Conservation (phyloP, 306 rosid species). For the Ammopiptanthus mongolicus region DNA sequence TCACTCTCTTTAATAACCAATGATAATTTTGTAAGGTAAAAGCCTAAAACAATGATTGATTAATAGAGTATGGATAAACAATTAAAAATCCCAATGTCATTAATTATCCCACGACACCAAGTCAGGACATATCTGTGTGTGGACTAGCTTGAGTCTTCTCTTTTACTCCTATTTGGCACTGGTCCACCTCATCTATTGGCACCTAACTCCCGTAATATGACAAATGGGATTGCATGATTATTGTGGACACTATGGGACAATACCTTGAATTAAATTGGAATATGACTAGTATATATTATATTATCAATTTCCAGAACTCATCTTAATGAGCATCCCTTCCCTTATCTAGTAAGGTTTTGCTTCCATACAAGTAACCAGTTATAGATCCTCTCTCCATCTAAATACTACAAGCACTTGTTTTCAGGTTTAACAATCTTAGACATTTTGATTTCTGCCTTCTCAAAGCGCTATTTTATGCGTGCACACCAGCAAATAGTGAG, state of each 20-base stretch:
- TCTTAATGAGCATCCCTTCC: neutral
- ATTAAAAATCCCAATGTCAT: no score
- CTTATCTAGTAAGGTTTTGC: neutral
- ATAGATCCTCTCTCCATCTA: no score
- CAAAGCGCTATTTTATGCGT: no score
- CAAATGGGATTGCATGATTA: neutral
- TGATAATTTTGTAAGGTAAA: no score
- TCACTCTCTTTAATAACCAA: no score
- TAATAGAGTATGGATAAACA: no score
- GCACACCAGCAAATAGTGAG: no score
- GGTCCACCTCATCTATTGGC: neutral
- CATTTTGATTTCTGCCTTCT: no score
- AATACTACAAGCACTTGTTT: no score
- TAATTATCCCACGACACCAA: no score
- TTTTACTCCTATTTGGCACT: neutral
- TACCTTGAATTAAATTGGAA: neutral
- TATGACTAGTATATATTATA: neutral
- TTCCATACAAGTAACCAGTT: neutral
- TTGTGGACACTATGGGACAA: conserved; percentile 15
- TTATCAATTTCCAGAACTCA: neutral
- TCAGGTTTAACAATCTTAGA: no score
- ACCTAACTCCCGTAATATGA: conserved; percentile 7
- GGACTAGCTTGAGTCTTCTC: neutral
- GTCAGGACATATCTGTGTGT: neutral
- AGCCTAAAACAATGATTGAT: no score